A percentile compares a stretch with the other conserved stretches of the same genome.
phyloP scores from a whole-genome alignment of 805 yeast species.

The Cyberlindnera maclurae region DNA sequence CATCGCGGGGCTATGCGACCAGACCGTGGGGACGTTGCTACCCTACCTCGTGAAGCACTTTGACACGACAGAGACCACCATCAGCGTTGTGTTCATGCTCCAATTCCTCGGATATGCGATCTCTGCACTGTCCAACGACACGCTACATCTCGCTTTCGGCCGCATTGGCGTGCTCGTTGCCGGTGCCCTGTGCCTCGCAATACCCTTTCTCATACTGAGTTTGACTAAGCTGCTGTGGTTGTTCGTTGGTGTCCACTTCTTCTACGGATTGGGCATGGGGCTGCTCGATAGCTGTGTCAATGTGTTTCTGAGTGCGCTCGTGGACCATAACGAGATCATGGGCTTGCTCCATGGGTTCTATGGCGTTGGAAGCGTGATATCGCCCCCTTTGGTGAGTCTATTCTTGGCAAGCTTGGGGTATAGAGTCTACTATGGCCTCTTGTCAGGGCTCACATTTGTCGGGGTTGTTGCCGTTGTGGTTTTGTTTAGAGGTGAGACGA shows the following conservation, averaged over 20 bases:
- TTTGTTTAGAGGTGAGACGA: constrained; percentile 41
- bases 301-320: constrained; percentile 39
- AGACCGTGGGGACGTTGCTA: constrained; percentile 52
- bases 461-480: constrained; percentile 26
- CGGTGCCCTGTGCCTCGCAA: constrained; percentile 29
- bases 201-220: constrained; percentile 31
- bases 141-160: constrained; percentile 37
- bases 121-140: constrained; percentile 43
- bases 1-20: constrained; percentile 51
- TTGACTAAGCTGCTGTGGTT: constrained; percentile 33
- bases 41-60: constrained; percentile 45
- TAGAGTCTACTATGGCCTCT: constrained; percentile 5
- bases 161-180: constrained; percentile 36
- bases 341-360: constrained; percentile 63
- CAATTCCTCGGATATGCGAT: constrained; percentile 48
- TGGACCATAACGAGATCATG: constrained; percentile 48
- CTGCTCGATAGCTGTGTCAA: constrained; percentile 48
- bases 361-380: constrained; percentile 65
- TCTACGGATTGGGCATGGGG: constrained; percentile 52
- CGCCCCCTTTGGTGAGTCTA: constrained; percentile 57
- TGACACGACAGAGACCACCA: constrained; percentile 37
- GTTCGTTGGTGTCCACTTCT: constrained; percentile 31
- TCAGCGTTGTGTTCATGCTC: constrained; percentile 44
- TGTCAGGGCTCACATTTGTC: constrained; percentile 10
- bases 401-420: constrained; percentile 25